phyloP scores from a whole-genome alignment of 2,329 filamentous ascomycete genomes.

The Rhexocercosporidium sp. region DNA sequence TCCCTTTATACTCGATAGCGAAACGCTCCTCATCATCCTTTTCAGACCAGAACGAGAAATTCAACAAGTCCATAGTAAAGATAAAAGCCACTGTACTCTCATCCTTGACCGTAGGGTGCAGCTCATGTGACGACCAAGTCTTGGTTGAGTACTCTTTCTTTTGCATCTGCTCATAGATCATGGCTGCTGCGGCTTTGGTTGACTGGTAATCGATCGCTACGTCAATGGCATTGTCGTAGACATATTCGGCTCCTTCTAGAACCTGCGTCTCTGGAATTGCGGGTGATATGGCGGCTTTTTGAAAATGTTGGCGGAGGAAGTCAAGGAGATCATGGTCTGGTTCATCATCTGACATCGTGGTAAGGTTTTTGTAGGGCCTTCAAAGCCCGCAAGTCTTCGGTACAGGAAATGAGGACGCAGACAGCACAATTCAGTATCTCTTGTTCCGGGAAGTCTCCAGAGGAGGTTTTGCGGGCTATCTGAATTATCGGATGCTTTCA shows the following conservation, averaged over 20 bases:
- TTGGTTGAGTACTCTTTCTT: conserved; percentile 81
- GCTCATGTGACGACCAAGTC: conserved; percentile 85
- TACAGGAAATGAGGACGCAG: background rate
- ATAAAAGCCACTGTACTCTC: conserved; percentile 87
- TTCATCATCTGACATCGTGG: conserved; percentile 86
- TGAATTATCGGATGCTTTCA: background rate
- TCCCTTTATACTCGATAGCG: conserved; percentile 79
- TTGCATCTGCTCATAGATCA: conserved; percentile 83
- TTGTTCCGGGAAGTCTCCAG: too few relatives aligned
- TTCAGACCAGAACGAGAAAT: conserved; percentile 97
- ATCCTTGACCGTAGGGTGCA: conserved; percentile 85
- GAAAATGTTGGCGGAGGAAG: conserved; percentile 80
- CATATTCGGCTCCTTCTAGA: conserved; percentile 79
- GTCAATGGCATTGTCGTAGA: conserved; percentile 92
- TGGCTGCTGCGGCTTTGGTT: conserved; percentile 80
- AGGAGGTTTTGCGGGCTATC: background rate
- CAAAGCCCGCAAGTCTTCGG: background rate
- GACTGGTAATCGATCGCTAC: conserved; percentile 85
- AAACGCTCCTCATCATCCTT: conserved; percentile 71
- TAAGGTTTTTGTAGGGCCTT: background rate
- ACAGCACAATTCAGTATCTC: background rate
- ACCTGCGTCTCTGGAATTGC: conserved; percentile 78
- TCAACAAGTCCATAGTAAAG: conserved; percentile 95
- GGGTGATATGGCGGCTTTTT: conserved; percentile 58
- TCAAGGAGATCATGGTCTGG: conserved; percentile 86